Percentiles rank a stretch among this genome's conserved stretches.
Evolutionary conservation across 129 eudicot genomes (phyloP).

Genomic region (Centrapalus pauciflorus): DNA sequence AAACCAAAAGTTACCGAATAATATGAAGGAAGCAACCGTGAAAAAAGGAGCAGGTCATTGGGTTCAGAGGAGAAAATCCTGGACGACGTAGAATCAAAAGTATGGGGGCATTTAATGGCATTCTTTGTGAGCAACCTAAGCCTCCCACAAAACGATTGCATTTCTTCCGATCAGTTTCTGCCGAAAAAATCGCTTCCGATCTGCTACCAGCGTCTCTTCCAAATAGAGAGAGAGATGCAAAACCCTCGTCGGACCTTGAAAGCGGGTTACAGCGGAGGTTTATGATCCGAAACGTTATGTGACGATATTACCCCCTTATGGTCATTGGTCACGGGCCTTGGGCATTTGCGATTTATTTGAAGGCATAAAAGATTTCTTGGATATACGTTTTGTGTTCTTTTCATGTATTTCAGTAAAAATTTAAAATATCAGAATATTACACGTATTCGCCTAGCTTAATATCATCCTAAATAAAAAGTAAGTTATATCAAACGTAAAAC

Average conservation of each 20-base stretch:
- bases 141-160: slow-evolving; percentile 43
- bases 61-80: slow-evolving; percentile 24
- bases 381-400: too few species aligned
- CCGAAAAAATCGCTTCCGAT: slow-evolving; percentile 12
- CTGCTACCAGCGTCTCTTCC: slow-evolving; percentile 19
- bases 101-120: slow-evolving; percentile 1
- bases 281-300: not conserved
- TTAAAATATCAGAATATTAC: too few species aligned
- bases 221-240: slow-evolving; percentile 11
- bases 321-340: too few species aligned
- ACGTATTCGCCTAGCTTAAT: too few species aligned
- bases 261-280: slow-evolving; percentile 19
- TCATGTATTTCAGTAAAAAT: too few species aligned
- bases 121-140: slow-evolving; percentile 25
- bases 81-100: slow-evolving; percentile 12
- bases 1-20: slow-evolving; percentile 6
- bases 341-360: too few species aligned
- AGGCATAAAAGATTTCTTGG: too few species aligned
- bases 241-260: slow-evolving; percentile 22
- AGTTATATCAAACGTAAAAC: too few species aligned
- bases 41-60: slow-evolving; percentile 5
- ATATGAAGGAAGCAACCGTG: slow-evolving; percentile 7
- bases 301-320: slow-evolving; percentile 33
- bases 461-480: too few species aligned
- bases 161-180: slow-evolving; percentile 21